Evolutionary conservation across 257 asterid species (phyloP).

Genomic region (Primulina tabacum): DNA sequence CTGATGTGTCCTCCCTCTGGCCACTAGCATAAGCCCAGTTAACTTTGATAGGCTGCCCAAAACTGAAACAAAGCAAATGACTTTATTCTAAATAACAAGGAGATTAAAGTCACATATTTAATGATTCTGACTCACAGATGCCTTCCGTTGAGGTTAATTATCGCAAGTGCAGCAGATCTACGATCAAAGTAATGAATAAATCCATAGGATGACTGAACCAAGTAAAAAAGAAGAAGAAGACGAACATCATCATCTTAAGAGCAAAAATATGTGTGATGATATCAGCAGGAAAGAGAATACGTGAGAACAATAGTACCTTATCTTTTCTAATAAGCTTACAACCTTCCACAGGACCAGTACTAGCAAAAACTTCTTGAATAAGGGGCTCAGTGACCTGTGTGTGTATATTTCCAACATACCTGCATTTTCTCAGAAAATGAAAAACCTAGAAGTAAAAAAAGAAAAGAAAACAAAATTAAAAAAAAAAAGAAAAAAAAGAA

Average conservation of each 20-base stretch:
- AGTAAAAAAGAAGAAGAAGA: background rate
- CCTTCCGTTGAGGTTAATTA: conserved; percentile 53
- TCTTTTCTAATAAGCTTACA: conserved; percentile 92
- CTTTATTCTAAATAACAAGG: conserved; percentile 13
- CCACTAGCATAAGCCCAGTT: conserved; percentile 93
- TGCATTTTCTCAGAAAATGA: conserved; percentile 58
- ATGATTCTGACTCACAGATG: conserved; percentile 52
- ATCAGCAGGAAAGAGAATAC: conserved; percentile 4
- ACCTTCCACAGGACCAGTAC: conserved; percentile 80
- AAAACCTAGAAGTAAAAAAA: conserved; percentile 29
- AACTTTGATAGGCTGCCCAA: conserved; percentile 97
- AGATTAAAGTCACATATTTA: background rate
- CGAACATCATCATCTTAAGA: conserved; percentile 19
- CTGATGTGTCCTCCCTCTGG: conserved; percentile 94
- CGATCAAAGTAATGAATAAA: conserved; percentile 61
- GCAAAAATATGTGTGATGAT: conserved; percentile 10
- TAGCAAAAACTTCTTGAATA: conserved; percentile 84
- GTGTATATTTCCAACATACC: conserved; percentile 88
- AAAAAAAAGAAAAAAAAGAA: conserved; percentile 25
- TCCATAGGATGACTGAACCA: conserved; percentile 59
- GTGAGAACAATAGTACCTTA: conserved; percentile 42
- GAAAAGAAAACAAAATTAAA: conserved; percentile 4
- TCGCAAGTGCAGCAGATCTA: conserved; percentile 60
- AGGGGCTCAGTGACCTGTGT: conserved; percentile 86
- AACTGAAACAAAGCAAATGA: conserved; percentile 44